A percentile compares a stretch with the other conserved stretches of the same genome.
phyloP scores from a whole-genome alignment of 805 yeast species.

The Teunomyces panamensis region DNA sequence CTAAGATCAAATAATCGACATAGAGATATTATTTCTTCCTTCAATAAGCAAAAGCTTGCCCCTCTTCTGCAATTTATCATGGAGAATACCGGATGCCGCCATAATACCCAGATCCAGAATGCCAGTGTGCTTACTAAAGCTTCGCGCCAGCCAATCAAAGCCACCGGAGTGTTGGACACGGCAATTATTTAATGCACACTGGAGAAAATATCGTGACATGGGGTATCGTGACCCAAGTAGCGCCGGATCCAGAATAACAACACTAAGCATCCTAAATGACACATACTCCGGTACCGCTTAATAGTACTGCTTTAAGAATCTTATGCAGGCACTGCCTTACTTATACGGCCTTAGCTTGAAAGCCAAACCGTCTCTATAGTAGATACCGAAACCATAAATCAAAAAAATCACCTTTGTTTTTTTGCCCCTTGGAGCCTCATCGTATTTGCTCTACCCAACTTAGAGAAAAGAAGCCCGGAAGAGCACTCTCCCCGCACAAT shows the following conservation, averaged over 20 bases:
- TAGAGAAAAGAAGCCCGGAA: background rate
- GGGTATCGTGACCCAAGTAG: background rate
- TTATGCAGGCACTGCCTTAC: background rate
- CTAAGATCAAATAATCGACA: background rate
- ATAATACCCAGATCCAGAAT: too few relatives aligned
- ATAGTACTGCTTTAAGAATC: background rate
- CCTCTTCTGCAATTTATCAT: background rate
- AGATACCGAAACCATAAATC: background rate
- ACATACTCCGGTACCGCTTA: background rate
- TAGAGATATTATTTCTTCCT: background rate
- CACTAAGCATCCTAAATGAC: too few relatives aligned
- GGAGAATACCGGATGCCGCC: background rate
- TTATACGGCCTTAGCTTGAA: background rate
- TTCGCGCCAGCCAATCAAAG: background rate
- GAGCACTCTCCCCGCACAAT: background rate
- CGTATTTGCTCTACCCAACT: background rate
- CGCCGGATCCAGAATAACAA: background rate
- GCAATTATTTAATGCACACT: background rate
- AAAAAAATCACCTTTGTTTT: background rate
- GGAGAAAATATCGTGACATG: conserved; percentile 1
- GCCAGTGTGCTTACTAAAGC: background rate
- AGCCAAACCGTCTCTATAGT: too few relatives aligned
- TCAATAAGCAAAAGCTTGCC: background rate
- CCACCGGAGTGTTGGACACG: background rate
- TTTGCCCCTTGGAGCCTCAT: background rate